Conservation (phyloP, 768 basidiomycete species). For the Pisolithus tinctorius region DNA sequence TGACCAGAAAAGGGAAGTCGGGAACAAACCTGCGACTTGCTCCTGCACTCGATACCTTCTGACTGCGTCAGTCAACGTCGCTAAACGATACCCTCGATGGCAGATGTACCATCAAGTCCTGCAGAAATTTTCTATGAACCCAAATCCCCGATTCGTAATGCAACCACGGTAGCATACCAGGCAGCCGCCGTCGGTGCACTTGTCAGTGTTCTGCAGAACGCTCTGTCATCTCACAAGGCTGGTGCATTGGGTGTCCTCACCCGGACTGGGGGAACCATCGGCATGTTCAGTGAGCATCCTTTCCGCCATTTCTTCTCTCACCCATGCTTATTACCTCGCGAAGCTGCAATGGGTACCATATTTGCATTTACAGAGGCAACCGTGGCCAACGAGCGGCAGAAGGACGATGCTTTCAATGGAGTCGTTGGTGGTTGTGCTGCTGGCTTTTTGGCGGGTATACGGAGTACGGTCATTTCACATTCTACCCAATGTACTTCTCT, state of each 20-base stretch:
- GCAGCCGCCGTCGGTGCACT: conserved; percentile 59
- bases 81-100: conserved; percentile 11
- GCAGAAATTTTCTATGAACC: conserved; percentile 33
- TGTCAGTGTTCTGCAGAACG: conserved; percentile 74
- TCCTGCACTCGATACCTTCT: not conserved
- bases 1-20: not conserved
- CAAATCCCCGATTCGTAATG: conserved; percentile 50
- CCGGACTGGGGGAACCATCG: conserved; percentile 83
- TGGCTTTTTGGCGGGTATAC: conserved; percentile 83
- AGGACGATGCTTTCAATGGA: conserved; percentile 75
- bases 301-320: not conserved
- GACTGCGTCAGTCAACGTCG: not conserved
- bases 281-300: conserved; percentile 70
- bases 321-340: conserved; percentile 2
- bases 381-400: conserved; percentile 75
- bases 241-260: conserved; percentile 86
- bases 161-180: conserved; percentile 55
- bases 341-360: conserved; percentile 85
- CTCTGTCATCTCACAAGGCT: conserved; percentile 63
- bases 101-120: conserved; percentile 12
- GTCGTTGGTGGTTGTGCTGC: conserved; percentile 88
- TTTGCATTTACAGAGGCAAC: conserved; percentile 79
- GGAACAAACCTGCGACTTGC: not conserved
- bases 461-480: conserved; percentile 43
- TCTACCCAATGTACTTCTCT: not conserved